These are phyloP conservation scores for Cladosporium phlei DNA, from an alignment of 2,329 filamentous ascomycete species.

Conservation along the genomic window DNA sequence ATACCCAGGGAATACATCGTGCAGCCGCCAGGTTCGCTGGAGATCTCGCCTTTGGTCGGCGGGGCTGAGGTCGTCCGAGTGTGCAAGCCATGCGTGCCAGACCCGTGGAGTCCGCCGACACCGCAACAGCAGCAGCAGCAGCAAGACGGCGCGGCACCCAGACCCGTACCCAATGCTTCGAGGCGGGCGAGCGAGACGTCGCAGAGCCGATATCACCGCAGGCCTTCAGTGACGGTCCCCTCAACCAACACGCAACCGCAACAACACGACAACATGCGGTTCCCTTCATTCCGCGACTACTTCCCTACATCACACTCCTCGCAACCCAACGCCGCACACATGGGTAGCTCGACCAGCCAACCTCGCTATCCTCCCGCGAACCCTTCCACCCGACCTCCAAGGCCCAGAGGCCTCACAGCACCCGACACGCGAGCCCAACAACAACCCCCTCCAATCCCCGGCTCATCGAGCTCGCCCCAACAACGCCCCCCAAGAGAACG, in stretches of 20 bases:
- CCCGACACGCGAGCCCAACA: conserved; percentile 1
- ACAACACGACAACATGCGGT: conserved; percentile 2
- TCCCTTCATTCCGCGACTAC: conserved; percentile 4
- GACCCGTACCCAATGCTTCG: neutral
- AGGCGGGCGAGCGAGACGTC: conserved; percentile 6
- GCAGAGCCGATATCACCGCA: conserved; percentile 6
- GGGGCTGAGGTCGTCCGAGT: conserved; percentile 65
- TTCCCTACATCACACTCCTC: neutral
- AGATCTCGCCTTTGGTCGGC: conserved; percentile 39
- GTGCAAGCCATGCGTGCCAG: conserved; percentile 69
- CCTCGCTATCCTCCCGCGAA: neutral
- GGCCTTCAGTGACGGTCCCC: conserved; percentile 4
- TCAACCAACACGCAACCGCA: neutral
- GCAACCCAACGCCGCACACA: neutral
- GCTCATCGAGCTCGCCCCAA: neutral
- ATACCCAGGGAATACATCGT: conserved; percentile 94
- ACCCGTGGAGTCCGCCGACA: conserved; percentile 40
- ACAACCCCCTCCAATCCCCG: neutral
- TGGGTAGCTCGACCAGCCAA: neutral
- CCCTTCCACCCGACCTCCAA: neutral
- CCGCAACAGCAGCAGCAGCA: conserved; percentile 1
- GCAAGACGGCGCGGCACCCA: neutral
- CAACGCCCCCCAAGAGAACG: conserved; percentile 7
- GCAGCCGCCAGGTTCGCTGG: conserved; percentile 55
- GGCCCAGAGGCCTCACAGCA: neutral